These are phyloP conservation scores for Magnusiomyces sp. DNA, from an alignment of 1,139 yeast species.

Conservation along the genomic window DNA sequence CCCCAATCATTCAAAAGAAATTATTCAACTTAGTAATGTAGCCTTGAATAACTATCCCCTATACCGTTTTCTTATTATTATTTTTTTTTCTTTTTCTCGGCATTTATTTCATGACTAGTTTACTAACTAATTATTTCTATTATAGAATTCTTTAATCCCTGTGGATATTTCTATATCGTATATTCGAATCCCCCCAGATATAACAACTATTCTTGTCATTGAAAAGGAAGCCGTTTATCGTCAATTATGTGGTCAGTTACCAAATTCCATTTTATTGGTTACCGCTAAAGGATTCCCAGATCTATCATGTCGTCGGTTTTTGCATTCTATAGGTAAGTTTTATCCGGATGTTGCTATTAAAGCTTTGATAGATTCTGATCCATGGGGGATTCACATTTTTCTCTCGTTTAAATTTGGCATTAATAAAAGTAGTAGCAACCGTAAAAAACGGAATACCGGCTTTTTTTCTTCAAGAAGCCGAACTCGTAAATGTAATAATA, in stretches of 20 bases:
- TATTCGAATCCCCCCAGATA: background rate
- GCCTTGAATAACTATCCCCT: no score
- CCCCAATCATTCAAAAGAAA: background rate
- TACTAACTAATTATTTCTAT: background rate
- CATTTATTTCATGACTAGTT: background rate
- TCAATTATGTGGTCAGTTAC: conserved; percentile 11
- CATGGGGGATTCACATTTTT: conserved; percentile 59
- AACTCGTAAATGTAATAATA: no score
- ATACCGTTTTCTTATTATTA: background rate
- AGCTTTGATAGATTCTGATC: conserved; percentile 52
- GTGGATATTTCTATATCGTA: conserved; percentile 1
- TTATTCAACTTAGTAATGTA: background rate
- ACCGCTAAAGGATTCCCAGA: conserved; percentile 70
- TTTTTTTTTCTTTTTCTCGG: background rate
- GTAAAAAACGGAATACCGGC: no score
- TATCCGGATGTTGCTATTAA: conserved; percentile 43
- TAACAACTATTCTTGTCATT: background rate
- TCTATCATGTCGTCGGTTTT: conserved; percentile 51
- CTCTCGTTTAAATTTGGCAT: conserved; percentile 35
- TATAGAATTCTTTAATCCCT: conserved; percentile 3
- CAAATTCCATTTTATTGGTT: background rate
- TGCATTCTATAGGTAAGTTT: conserved; percentile 41
- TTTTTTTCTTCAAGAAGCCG: no score
- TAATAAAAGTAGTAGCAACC: conserved; percentile 3
- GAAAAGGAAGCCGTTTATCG: conserved; percentile 19